A percentile compares a stretch with the other conserved stretches of the same genome.
Conservation (phyloP, 495 filamentous ascomycete species). For the Zalerion maritima region DNA sequence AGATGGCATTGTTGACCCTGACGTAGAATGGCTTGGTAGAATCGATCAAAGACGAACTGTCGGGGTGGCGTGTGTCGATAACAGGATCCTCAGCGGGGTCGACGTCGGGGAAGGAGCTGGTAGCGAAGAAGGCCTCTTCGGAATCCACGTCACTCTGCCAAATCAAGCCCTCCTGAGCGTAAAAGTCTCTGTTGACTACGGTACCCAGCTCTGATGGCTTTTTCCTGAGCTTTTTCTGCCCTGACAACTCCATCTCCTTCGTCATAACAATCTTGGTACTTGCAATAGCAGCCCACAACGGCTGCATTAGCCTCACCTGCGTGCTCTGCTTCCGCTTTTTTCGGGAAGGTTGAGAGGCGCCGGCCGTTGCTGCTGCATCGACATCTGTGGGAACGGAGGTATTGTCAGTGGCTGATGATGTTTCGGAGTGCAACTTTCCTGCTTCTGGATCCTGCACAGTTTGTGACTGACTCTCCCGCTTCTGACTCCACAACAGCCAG, state of each 20-base stretch:
- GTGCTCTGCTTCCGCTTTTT: slow-evolving; percentile 81
- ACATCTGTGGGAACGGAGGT: slow-evolving; percentile 31
- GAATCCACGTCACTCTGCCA: slow-evolving; percentile 78
- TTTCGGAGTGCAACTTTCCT: slow-evolving; percentile 23
- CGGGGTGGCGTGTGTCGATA: slow-evolving; percentile 24
- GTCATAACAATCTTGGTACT: slow-evolving; percentile 89
- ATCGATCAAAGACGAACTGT: slow-evolving; percentile 40
- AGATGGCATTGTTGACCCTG: slow-evolving; percentile 74
- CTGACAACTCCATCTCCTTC: slow-evolving; percentile 81
- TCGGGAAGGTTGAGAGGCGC: slow-evolving; percentile 17
- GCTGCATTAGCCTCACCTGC: slow-evolving; percentile 76
- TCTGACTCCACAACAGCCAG: slow-evolving; percentile 41
- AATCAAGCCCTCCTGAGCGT: slow-evolving; percentile 55
- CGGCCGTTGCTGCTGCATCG: slow-evolving; percentile 21
- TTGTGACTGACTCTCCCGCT: slow-evolving; percentile 29
- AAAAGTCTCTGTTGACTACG: slow-evolving; percentile 66
- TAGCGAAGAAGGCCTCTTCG: slow-evolving; percentile 70
- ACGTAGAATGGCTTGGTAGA: slow-evolving; percentile 67
- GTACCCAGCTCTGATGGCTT: no score
- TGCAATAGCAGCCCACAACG: slow-evolving; percentile 85
- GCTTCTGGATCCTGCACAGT: slow-evolving; percentile 31
- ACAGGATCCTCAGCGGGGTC: slow-evolving; percentile 7
- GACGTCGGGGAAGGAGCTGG: slow-evolving; percentile 44
- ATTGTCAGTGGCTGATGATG: slow-evolving; percentile 21
- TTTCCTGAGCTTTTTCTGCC: no score